Base-by-base conservation (phyloP, 1,284 basidiomycete genomes). In the Cystobasidium sp. region DNA sequence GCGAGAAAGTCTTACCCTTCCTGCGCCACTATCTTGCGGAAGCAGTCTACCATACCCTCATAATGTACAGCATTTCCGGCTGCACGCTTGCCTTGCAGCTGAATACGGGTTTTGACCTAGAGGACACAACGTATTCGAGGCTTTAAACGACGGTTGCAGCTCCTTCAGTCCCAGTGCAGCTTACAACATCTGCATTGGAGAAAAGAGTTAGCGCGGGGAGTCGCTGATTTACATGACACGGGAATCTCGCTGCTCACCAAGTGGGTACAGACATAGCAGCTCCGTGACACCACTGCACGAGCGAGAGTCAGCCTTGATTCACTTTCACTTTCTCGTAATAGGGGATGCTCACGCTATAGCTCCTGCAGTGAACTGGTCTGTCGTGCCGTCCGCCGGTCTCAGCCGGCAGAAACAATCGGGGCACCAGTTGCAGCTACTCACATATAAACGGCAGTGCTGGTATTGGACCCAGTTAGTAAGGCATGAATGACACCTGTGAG, bases 81-180 rank as follows among this genome's bases (percentile, higher is more conserved):
- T 65, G 87, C 84, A 49, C 87, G 85, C 83, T 92, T 93, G 18
- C 89, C 91, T 82, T 93, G 91, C 37, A 99, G 86, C 83, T 99
- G 97, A 89, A 98, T 95, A 44, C 96, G 91, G 12, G 96, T 99
- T 86, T 99, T 99, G 83, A 98, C 91, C 80, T 76, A 46, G 43
- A 4, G 63, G 44, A 39, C 2, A 41, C 68, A n/a, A 64, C 49
- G 52, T 51, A 51, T 58, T 55, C 6, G 37, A 41, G 53, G 51
- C 18, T 12, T 20, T 47, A 67, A 56, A 24, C 16, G 22, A 8
- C 1, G 43, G 22, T 18, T 62, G 7, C 8, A n/a, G n/a, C 6
- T 18, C 22, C n/a, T 39, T 18, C 22, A 62, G 22, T 62, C n/a
- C 31, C 14, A 16, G 56, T 39, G 61, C 55, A 56, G 24, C 64